A percentile compares a stretch with the other conserved stretches of the same genome.
Conservation (phyloP, 495 filamentous ascomycete genomes). For the Penicillium argentinense region DNA sequence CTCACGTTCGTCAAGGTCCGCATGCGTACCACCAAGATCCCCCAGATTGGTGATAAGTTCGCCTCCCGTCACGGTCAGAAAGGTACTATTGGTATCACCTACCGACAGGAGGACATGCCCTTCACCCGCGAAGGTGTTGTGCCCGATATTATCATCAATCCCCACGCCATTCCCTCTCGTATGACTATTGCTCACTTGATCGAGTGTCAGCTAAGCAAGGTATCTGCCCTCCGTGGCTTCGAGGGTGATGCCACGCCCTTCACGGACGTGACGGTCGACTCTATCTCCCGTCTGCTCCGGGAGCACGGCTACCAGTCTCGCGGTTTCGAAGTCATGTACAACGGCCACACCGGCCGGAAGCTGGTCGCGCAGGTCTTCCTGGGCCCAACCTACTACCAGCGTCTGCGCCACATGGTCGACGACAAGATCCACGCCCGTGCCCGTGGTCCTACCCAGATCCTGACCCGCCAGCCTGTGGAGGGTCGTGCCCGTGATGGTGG, state of each 20-base stretch:
- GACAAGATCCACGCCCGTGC: constrained; percentile 99
- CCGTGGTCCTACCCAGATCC: constrained; percentile 91
- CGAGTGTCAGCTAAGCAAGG: constrained; percentile 96
- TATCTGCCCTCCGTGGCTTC: constrained; percentile 81
- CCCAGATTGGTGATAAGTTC: constrained; percentile 99
- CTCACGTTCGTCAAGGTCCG: constrained; percentile 94
- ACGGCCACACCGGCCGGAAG: constrained; percentile 94
- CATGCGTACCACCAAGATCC: constrained; percentile 95
- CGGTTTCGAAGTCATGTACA: constrained; percentile 98
- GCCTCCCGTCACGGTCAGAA: constrained; percentile 99
- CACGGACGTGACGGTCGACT: constrained; percentile 94
- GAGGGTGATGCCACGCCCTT: constrained; percentile 98
- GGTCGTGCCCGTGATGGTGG: constrained; percentile 97
- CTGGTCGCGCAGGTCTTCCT: constrained; percentile 92
- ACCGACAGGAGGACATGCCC: constrained; percentile 97
- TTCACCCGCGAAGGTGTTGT: constrained; percentile 90
- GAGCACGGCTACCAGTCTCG: constrained; percentile 94
- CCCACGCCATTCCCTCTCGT: constrained; percentile 98
- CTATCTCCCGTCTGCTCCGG: constrained; percentile 84
- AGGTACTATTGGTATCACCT: constrained; percentile 98
- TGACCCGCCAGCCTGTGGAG: constrained; percentile 97
- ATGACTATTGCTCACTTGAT: constrained; percentile 99
- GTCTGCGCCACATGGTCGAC: constrained; percentile 98
- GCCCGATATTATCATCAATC: constrained; percentile 98
- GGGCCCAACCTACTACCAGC: constrained; percentile 98